Evolutionary conservation across 257 asterid species (phyloP), one percentile per base, ranked within the genome.

Genomic region (Nicotiana sylvestris): DNA sequence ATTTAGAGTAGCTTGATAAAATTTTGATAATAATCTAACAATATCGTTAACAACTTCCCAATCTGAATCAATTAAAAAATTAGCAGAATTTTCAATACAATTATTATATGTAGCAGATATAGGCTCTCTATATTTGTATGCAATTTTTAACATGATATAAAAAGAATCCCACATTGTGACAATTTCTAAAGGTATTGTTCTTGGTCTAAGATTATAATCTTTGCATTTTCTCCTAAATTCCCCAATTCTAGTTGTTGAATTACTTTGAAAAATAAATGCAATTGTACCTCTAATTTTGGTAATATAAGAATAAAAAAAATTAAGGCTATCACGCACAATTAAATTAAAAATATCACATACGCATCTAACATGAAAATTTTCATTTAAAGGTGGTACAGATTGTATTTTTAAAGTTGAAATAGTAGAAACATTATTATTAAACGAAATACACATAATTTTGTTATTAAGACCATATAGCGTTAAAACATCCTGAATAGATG

Each of bases 251-350:
- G 7, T 46, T 46, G 2, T 72, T 72, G 39, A 72, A 3, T 72
- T 72, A 72, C 27, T 46, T 72, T 46, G 60, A 72, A 72, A 72
- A 72, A 72, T 72, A 72, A 72, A 72, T n/a, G 12, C 3, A 12
- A 72, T 72, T 21, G 21, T 61, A 21, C 13, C 61, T 72, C 60
- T 72, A 72, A 46, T 2, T 72, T 72, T 72, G 8, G 61, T 21
- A 72, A 72, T 46, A 46, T 46, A 46, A 72, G 79, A 13, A 72
- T 18, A 6, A 43, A 46, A 72, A 43, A 25, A 15, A 25, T 46
- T 12, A 72, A 72, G 30, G 0, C 30, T 25, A 6, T 46, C 79
- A 46, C 55, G 35, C 25, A 72, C 39, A 72, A 72, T 46, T 46
- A 12, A 72, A 72, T 72, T 72, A 12, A 43, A 46, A 46, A 0